Evolutionary conservation across 306 rosid species (phyloP).

Genomic region (Sicyos baderoa): DNA sequence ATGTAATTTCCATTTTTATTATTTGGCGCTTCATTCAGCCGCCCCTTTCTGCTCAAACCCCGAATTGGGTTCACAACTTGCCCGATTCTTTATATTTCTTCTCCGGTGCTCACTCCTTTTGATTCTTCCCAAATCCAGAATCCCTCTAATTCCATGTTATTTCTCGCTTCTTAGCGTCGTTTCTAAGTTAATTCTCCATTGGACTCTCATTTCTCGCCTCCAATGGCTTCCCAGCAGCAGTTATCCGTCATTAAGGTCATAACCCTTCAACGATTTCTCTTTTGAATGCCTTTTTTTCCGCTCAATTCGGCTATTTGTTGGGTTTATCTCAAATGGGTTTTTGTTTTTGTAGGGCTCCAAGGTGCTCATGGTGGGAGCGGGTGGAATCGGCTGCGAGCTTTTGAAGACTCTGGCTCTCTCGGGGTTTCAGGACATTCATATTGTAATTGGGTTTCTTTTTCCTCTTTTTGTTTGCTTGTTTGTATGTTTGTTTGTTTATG

Average conservation of each 20-base stretch:
- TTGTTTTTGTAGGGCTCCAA: conserved; percentile 50
- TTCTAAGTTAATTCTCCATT: conserved; percentile 1
- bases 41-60: conserved; percentile 8
- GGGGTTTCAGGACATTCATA: conserved; percentile 87
- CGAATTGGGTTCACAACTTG: conserved; percentile 11
- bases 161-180: conserved; percentile 17
- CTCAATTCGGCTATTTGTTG: conserved; percentile 13
- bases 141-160: conserved; percentile 7
- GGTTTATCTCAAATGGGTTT: not conserved
- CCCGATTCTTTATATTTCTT: conserved; percentile 9
- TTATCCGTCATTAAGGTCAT: conserved; percentile 45
- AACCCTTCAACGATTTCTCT: not conserved
- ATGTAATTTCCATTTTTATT: conserved; percentile 3
- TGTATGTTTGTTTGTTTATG: not conserved
- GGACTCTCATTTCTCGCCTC: conserved; percentile 17
- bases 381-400: conserved; percentile 98
- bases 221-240: conserved; percentile 59
- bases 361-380: conserved; percentile 98
- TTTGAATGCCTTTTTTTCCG: not conserved
- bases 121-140: conserved; percentile 17
- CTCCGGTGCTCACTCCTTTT: not conserved
- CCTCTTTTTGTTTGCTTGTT: not conserved
- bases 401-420: conserved; percentile 95
- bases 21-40: conserved; percentile 23
- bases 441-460: conserved; percentile 38